phyloP scores from a whole-genome alignment of 2,329 filamentous ascomycete genomes.

The Colletotrichum liaoningense region DNA sequence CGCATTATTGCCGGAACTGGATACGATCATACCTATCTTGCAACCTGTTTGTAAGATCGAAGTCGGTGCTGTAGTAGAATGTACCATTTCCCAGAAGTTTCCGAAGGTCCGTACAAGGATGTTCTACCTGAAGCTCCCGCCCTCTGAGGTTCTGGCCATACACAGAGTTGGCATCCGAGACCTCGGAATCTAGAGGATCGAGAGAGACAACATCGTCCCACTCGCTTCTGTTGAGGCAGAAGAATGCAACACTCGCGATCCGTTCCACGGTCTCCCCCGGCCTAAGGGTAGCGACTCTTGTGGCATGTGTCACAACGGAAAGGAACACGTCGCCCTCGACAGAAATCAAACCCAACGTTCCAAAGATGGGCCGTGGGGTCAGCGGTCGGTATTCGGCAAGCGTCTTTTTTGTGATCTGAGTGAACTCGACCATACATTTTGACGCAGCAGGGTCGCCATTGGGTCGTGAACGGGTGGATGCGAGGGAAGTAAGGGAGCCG shows the following conservation, averaged over 20 bases:
- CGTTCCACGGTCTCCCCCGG: conserved; percentile 91
- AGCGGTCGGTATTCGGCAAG: conserved; percentile 82
- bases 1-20: conserved; percentile 33
- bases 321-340: conserved; percentile 88
- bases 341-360: conserved; percentile 89
- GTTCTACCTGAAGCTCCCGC: conserved; percentile 79
- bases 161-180: conserved; percentile 57
- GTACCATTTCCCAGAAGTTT: conserved; percentile 93
- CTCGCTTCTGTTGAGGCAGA: conserved; percentile 87
- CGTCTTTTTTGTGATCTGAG: conserved; percentile 71
- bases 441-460: conserved; percentile 58
- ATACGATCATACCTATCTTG: conserved; percentile 76
- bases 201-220: conserved; percentile 81
- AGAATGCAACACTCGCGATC: conserved; percentile 89
- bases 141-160: conserved; percentile 68
- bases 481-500: conserved; percentile 67
- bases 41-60: conserved; percentile 92
- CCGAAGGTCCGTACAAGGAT: conserved; percentile 90
- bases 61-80: conserved; percentile 99
- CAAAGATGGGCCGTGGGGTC: conserved; percentile 79
- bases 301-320: conserved; percentile 85
- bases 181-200: conserved; percentile 63
- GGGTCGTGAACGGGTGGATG: conserved; percentile 57
- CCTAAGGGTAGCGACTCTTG: conserved; percentile 82
- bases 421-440: conserved; percentile 91